phyloP scores from a whole-genome alignment of 2,329 filamentous ascomycete species.

The Plenodomus biglobosus region DNA sequence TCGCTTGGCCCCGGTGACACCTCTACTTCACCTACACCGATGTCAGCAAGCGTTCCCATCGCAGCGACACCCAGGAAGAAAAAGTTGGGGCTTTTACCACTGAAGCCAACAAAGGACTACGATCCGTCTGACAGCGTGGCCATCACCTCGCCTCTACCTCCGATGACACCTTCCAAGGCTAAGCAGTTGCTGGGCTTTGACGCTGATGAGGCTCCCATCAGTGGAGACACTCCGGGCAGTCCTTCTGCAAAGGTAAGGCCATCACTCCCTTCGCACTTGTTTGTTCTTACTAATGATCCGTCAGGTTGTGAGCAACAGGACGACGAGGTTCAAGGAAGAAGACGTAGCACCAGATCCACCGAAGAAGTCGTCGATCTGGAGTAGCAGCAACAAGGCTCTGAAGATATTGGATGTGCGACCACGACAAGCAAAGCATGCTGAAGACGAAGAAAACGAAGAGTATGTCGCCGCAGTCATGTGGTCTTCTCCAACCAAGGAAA shows the following conservation, averaged over 20 bases:
- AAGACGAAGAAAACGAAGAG: not conserved
- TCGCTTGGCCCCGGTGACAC: not conserved
- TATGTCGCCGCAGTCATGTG: not conserved
- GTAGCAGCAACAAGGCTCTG: slow-evolving; percentile 14
- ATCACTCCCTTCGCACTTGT: not conserved
- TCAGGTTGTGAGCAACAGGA: slow-evolving; percentile 3
- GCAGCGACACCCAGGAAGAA: slow-evolving; percentile 12
- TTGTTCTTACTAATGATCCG: not conserved
- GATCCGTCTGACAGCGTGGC: slow-evolving; percentile 6
- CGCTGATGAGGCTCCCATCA: not conserved
- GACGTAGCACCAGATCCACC: slow-evolving; percentile 5
- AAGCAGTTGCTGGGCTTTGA: slow-evolving; percentile 23
- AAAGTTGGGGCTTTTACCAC: slow-evolving; percentile 19
- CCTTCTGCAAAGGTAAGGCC: not conserved
- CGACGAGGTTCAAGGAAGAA: slow-evolving; percentile 14
- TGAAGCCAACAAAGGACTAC: slow-evolving; percentile 13
- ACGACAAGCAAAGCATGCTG: not conserved
- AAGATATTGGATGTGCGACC: slow-evolving; percentile 13
- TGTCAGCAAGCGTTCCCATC: slow-evolving; percentile 1
- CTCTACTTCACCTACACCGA: slow-evolving; percentile 8
- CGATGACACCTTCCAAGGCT: slow-evolving; percentile 25
- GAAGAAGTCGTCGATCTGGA: slow-evolving; percentile 11
- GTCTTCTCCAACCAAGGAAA: not conserved
- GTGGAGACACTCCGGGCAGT: not conserved
- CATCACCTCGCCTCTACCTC: slow-evolving; percentile 18